Percentiles rank a stretch among this genome's conserved stretches.
phyloP scores from a whole-genome alignment of 208 protist genomes.

The Trypanosoma mega region DNA sequence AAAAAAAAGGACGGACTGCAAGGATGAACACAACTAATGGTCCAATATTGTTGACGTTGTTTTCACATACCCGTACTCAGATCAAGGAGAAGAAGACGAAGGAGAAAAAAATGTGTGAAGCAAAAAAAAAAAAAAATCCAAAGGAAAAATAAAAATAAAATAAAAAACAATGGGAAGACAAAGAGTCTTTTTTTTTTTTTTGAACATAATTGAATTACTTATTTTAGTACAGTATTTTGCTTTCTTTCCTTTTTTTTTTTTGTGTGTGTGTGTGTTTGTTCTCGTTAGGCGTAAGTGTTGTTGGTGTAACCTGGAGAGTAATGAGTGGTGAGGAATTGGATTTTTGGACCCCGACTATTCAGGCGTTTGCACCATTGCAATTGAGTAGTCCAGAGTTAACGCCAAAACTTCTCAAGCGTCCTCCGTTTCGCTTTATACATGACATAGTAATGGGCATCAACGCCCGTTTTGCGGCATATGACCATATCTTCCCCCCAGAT shows the following conservation, averaged over 20 bases:
- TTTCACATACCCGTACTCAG: no score
- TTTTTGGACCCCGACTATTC: conserved; percentile 78
- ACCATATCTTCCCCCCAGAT: conserved; percentile 59
- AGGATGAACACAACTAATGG: no score
- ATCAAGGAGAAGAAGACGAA: no score
- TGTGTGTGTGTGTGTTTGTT: conserved; percentile 2
- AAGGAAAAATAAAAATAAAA: not conserved
- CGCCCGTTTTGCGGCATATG: conserved; percentile 64
- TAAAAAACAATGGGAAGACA: not conserved
- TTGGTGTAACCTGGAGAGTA: not conserved
- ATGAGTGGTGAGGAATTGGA: conserved; percentile 33
- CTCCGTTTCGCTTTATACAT: conserved; percentile 91
- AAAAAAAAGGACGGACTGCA: not conserved
- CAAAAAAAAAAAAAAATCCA: not conserved
- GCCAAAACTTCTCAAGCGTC: conserved; percentile 80
- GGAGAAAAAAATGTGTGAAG: conserved; percentile 3
- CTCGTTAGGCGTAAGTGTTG: not conserved
- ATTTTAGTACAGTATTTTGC: not conserved
- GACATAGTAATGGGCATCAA: conserved; percentile 84
- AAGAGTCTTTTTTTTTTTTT: not conserved
- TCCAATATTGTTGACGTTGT: no score
- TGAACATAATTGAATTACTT: not conserved
- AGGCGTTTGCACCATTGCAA: conserved; percentile 74
- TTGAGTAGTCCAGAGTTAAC: conserved; percentile 69
- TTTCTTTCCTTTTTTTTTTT: conserved; percentile 1